A percentile compares a stretch with the other conserved stretches of the same genome.
These are phyloP conservation scores for Paecilomyces formosus DNA, from an alignment of 2,329 filamentous ascomycete species.

Conservation along the genomic window DNA sequence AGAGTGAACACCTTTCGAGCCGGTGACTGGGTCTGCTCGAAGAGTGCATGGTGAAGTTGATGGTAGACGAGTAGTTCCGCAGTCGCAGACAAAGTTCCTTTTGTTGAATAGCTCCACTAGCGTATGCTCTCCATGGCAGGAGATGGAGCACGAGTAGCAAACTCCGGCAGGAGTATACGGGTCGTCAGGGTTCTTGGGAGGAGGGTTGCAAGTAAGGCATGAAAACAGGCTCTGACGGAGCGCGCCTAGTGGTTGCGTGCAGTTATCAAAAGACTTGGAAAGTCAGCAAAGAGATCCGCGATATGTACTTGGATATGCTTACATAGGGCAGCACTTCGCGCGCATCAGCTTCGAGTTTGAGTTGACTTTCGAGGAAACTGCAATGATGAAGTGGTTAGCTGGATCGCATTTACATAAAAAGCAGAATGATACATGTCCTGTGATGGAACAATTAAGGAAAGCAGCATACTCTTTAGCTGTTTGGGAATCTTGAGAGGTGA, in stretches of 20 bases:
- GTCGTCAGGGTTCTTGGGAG: slow-evolving; percentile 55
- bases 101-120: slow-evolving; percentile 95
- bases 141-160: slow-evolving; percentile 94
- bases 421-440: not conserved
- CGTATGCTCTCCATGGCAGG: slow-evolving; percentile 90
- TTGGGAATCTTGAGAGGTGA: slow-evolving; percentile 55
- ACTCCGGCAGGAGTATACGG: slow-evolving; percentile 70
- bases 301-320: slow-evolving; percentile 22
- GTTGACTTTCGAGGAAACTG: slow-evolving; percentile 81
- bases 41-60: slow-evolving; percentile 66
- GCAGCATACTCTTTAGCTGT: slow-evolving; percentile 59
- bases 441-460: not conserved
- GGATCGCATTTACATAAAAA: not conserved
- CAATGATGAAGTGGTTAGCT: not conserved
- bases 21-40: slow-evolving; percentile 64
- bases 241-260: slow-evolving; percentile 81
- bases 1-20: slow-evolving; percentile 70
- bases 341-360: slow-evolving; percentile 87
- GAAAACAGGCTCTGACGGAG: slow-evolving; percentile 85
- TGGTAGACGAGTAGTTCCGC: slow-evolving; percentile 75
- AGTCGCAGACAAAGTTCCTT: slow-evolving; percentile 93
- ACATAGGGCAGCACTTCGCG: slow-evolving; percentile 92
- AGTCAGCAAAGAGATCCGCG: not conserved
- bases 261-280: slow-evolving; percentile 77
- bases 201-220: slow-evolving; percentile 87